Evolutionary conservation across 768 basidiomycete genomes (phyloP).

Genomic region (Chlorophyllum brunneum): DNA sequence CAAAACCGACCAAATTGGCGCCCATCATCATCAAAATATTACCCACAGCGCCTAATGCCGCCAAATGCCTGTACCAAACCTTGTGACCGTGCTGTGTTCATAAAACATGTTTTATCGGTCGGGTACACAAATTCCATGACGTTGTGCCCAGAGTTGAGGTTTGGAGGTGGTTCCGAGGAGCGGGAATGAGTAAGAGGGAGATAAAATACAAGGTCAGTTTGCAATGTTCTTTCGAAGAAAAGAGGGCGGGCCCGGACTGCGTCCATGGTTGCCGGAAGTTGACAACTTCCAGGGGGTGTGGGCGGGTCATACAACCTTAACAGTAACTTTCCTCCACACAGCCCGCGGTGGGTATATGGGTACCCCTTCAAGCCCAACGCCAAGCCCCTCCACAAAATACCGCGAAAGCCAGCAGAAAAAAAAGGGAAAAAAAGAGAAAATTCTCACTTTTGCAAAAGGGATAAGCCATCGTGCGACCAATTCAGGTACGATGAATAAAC

Average conservation of each 20-base stretch:
- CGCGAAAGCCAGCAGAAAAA: background rate
- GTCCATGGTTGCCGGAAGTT: background rate
- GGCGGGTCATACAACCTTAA: too few species aligned
- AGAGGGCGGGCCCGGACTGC: background rate
- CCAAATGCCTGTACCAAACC: constrained; percentile 84
- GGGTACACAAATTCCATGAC: too few species aligned
- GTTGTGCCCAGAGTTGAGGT: background rate
- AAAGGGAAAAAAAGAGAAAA: background rate
- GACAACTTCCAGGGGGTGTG: too few species aligned
- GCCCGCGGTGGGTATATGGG: too few species aligned
- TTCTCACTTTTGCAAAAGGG: constrained; percentile 58
- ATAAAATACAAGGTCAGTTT: too few species aligned
- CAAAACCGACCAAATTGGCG: constrained; percentile 95
- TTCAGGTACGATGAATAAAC: constrained; percentile 88
- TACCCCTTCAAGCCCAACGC: too few species aligned
- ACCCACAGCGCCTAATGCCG: constrained; percentile 75
- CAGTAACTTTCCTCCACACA: too few species aligned
- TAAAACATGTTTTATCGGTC: background rate
- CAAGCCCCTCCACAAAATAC: background rate
- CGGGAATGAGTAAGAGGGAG: too few species aligned
- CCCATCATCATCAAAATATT: constrained; percentile 88
- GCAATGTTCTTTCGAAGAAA: background rate
- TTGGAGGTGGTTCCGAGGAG: background rate
- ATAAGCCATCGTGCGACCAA: constrained; percentile 57
- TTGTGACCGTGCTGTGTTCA: constrained; percentile 55